Conservation (phyloP, 2,329 filamentous ascomycete species). For the Daldinia eschscholtzii region DNA sequence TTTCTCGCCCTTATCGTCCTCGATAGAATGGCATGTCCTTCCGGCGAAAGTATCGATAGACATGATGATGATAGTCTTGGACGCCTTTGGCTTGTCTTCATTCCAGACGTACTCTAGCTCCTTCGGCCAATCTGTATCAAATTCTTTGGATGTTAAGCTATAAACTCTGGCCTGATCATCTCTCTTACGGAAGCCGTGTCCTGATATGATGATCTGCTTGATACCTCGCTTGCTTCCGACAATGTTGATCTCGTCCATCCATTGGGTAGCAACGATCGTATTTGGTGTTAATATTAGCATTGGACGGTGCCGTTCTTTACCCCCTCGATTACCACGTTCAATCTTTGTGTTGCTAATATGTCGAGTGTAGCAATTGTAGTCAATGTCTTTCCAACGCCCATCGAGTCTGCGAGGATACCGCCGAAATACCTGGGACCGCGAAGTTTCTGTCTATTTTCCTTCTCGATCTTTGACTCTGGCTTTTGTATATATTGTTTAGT, state of each 20-base stretch:
- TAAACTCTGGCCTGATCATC: constrained; percentile 3
- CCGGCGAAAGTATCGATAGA: constrained; percentile 47
- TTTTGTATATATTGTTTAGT: constrained; percentile 6
- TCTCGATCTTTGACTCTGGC: constrained; percentile 22
- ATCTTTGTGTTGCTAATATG: constrained; percentile 41
- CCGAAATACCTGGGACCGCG: constrained; percentile 45
- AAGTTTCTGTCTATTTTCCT: constrained; percentile 35
- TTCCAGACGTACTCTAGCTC: constrained; percentile 47
- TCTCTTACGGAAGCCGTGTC: not conserved
- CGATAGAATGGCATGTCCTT: constrained; percentile 33
- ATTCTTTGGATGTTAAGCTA: constrained; percentile 22
- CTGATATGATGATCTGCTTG: constrained; percentile 23
- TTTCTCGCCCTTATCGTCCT: not conserved
- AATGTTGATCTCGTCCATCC: constrained; percentile 45
- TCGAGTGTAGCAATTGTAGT: constrained; percentile 43
- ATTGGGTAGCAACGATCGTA: constrained; percentile 46
- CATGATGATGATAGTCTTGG: constrained; percentile 45
- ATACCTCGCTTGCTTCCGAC: constrained; percentile 24
- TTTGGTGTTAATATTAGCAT: constrained; percentile 48
- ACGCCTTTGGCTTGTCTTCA: constrained; percentile 30
- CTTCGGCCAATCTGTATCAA: constrained; percentile 38
- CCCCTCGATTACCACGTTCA: constrained; percentile 35
- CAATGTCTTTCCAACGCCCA: constrained; percentile 51
- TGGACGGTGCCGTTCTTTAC: constrained; percentile 37
- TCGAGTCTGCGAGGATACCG: constrained; percentile 50